A percentile compares a stretch with the other conserved stretches of the same genome.
Evolutionary conservation across 257 asterid species (phyloP).

Genomic region (Solanum neorickii): DNA sequence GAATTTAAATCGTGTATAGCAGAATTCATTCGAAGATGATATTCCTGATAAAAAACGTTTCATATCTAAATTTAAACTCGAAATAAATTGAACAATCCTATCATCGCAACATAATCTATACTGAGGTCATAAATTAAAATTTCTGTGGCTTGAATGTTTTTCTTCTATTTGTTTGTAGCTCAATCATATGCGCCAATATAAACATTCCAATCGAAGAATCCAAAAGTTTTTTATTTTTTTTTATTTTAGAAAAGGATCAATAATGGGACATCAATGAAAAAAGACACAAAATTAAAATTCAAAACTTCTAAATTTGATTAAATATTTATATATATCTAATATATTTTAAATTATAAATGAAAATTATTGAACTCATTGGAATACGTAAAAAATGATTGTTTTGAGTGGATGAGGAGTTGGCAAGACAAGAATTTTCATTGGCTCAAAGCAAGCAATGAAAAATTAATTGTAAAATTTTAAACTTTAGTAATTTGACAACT

Average conservation of each 20-base stretch:
- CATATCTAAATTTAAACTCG: fast-evolving
- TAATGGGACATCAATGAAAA: not conserved
- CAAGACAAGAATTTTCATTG: not conserved
- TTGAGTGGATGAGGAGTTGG: not conserved
- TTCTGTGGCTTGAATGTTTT: too few species aligned
- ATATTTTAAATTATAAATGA: too few species aligned
- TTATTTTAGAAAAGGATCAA: not conserved
- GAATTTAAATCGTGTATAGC: too few species aligned
- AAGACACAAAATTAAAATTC: not conserved
- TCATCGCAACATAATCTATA: too few species aligned
- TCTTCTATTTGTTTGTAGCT: not conserved
- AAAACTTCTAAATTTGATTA: not conserved
- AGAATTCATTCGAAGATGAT: fast-evolving
- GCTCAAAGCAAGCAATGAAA: not conserved
- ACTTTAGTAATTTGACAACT: not conserved
- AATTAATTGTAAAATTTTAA: too few species aligned
- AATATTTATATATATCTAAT: too few species aligned
- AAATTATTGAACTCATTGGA: not conserved
- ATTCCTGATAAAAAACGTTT: too few species aligned
- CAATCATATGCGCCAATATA: not conserved
- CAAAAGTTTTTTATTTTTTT: not conserved
- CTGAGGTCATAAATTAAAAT: not conserved
- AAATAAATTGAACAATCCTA: fast-evolving
- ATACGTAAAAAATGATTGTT: not conserved
- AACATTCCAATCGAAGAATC: not conserved